Evolutionary conservation across 2,329 filamentous ascomycete genomes (phyloP).

Genomic region (Alternaria sp.): DNA sequence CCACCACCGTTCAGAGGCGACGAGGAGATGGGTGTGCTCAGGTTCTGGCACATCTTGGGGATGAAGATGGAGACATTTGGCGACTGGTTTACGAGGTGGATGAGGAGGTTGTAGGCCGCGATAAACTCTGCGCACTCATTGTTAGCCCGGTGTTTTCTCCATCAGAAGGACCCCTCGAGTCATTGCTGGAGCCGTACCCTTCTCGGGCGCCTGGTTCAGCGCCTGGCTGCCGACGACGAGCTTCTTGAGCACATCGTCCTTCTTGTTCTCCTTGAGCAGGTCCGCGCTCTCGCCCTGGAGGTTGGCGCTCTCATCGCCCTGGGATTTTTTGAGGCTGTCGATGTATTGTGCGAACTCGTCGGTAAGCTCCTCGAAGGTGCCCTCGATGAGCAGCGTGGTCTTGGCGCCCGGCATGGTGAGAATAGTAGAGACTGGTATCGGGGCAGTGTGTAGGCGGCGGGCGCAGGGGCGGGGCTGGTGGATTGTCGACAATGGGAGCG

Average conservation of each 20-base stretch:
- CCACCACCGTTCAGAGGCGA: constrained; percentile 85
- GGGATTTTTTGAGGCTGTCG: constrained; percentile 74
- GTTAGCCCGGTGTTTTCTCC: constrained; percentile 28
- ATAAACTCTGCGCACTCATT: constrained; percentile 72
- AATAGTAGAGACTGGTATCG: constrained; percentile 30
- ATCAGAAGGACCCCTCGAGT: constrained; percentile 5
- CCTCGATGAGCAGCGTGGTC: constrained; percentile 78
- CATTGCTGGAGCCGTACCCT: constrained; percentile 58
- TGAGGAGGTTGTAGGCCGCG: constrained; percentile 93
- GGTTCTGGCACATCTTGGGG: constrained; percentile 85
- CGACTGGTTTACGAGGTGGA: constrained; percentile 89
- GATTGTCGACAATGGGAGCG: constrained; percentile 29
- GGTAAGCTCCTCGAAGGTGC: constrained; percentile 88
- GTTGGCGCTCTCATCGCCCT: constrained; percentile 59
- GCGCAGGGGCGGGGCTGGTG: constrained; percentile 28
- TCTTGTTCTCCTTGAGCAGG: constrained; percentile 70
- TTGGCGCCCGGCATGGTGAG: constrained; percentile 64
- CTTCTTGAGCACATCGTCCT: constrained; percentile 86
- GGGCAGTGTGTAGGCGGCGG: constrained; percentile 21
- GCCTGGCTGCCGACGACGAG: constrained; percentile 79
- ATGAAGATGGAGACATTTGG: constrained; percentile 85
- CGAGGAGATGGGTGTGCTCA: constrained; percentile 80
- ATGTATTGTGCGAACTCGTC: constrained; percentile 95
- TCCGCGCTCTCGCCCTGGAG: constrained; percentile 71
- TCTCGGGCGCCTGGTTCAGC: constrained; percentile 87